Evolutionary conservation across 176 grass and related monocot species (phyloP).

Genomic region (Luzula sylvatica): DNA sequence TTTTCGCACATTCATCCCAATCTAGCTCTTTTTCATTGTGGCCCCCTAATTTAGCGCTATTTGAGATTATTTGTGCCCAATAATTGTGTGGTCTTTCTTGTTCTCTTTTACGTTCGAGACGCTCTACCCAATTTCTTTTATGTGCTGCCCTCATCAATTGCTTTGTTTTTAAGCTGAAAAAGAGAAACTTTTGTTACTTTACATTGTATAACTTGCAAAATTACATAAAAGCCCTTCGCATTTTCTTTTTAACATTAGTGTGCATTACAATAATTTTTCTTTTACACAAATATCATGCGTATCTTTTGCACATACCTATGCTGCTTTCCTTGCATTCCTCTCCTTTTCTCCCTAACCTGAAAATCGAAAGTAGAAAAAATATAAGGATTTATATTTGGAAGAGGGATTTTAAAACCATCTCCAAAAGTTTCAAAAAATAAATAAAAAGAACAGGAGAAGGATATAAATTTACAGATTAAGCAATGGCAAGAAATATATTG

Average conservation of each 20-base stretch:
- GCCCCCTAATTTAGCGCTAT: conserved; percentile 43
- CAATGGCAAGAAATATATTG: conserved; percentile 9
- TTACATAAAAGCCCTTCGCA: too few species aligned
- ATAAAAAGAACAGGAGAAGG: too few species aligned
- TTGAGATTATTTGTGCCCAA: conserved; percentile 57
- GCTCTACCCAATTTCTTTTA: conserved; percentile 47
- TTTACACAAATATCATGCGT: neutral
- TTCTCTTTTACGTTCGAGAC: conserved; percentile 29
- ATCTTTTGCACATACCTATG: conserved; percentile 2
- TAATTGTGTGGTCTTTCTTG: conserved; percentile 25
- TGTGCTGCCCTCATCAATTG: conserved; percentile 49
- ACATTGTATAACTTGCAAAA: neutral
- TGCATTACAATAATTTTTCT: neutral
- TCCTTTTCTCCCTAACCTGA: conserved; percentile 73
- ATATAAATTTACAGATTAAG: neutral
- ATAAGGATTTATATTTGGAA: too few species aligned
- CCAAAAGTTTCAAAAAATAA: too few species aligned
- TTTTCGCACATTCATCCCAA: conserved; percentile 69
- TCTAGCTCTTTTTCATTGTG: conserved; percentile 43
- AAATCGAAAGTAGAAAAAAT: conserved; percentile 22
- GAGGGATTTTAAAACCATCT: too few species aligned
- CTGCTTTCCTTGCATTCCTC: conserved; percentile 30
- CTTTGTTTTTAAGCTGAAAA: conserved; percentile 48
- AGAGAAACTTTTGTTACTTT: neutral
- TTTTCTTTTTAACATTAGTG: too few species aligned